phyloP scores from a whole-genome alignment of 2,329 filamentous ascomycete species.

The Talaromyces sp. region DNA sequence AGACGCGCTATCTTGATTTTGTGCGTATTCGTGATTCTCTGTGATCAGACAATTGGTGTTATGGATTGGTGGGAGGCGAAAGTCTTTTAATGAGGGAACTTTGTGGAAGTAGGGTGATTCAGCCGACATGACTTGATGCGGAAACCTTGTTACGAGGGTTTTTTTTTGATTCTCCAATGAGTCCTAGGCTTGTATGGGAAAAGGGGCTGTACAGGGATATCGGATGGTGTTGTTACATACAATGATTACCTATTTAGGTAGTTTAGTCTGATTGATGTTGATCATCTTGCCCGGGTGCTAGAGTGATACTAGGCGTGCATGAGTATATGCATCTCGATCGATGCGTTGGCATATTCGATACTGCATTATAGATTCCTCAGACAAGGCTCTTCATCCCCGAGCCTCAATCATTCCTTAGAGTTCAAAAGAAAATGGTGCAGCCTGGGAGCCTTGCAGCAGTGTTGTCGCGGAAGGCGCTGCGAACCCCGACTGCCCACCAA shows the following conservation, averaged over 20 bases:
- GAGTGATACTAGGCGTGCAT: neutral
- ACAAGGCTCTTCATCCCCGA: neutral
- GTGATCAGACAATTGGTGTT: neutral
- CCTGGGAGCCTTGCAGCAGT: neutral
- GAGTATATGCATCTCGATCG: neutral
- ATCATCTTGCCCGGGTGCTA: neutral
- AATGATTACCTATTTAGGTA: neutral
- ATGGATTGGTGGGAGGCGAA: neutral
- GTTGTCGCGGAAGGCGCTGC: neutral
- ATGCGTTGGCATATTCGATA: conserved; percentile 1
- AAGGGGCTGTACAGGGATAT: neutral
- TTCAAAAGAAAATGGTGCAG: neutral
- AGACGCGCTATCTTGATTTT: conserved; percentile 48
- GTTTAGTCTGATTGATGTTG: neutral
- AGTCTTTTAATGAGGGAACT: neutral
- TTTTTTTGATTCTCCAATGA: too few species aligned
- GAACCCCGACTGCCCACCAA: neutral
- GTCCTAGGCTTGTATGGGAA: too few species aligned
- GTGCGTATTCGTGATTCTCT: conserved; percentile 48
- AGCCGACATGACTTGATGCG: too few species aligned
- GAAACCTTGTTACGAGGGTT: too few species aligned
- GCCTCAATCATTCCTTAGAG: neutral
- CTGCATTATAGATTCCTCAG: neutral
- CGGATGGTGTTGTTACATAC: neutral
- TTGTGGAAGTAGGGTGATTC: too few species aligned